Evolutionary conservation across 345 rosid species (phyloP).

Genomic region (Trapa bicornis): DNA sequence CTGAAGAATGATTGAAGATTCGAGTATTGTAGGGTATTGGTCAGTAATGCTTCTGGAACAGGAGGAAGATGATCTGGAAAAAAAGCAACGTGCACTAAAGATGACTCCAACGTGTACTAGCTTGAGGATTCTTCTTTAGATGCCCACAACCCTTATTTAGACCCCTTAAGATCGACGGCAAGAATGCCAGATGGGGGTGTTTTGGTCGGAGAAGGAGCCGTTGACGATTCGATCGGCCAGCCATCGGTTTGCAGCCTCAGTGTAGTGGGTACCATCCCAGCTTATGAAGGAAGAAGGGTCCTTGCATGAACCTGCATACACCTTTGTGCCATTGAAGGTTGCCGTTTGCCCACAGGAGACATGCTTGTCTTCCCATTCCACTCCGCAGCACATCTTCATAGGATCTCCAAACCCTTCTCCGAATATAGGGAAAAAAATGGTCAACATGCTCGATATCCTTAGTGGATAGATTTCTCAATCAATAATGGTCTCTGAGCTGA

Average conservation of each 20-base stretch:
- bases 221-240: constrained; percentile 44
- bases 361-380: constrained; percentile 26
- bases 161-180: constrained; percentile 19
- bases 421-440: neutral
- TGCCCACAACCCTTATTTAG: too few species aligned
- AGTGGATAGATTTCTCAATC: too few species aligned
- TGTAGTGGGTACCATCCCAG: constrained; percentile 47
- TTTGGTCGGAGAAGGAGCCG: constrained; percentile 29
- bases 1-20: neutral
- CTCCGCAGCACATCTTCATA: constrained; percentile 43
- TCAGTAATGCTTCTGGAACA: neutral
- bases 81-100: neutral
- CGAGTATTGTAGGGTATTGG: neutral
- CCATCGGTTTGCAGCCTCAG: constrained; percentile 54
- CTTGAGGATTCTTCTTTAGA: too few species aligned
- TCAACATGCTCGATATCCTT: neutral
- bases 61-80: neutral
- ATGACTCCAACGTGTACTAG: too few species aligned
- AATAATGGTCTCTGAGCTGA: too few species aligned
- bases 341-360: constrained; percentile 37
- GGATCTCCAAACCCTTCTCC: constrained; percentile 31
- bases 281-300: constrained; percentile 33
- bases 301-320: constrained; percentile 32
- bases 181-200: constrained; percentile 41
- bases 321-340: constrained; percentile 24